Percentiles rank a stretch among this genome's conserved stretches.
These are phyloP conservation scores for Aristolochia contorta DNA, from an alignment of 164 flowering plant genomes.

Conservation along the genomic window DNA sequence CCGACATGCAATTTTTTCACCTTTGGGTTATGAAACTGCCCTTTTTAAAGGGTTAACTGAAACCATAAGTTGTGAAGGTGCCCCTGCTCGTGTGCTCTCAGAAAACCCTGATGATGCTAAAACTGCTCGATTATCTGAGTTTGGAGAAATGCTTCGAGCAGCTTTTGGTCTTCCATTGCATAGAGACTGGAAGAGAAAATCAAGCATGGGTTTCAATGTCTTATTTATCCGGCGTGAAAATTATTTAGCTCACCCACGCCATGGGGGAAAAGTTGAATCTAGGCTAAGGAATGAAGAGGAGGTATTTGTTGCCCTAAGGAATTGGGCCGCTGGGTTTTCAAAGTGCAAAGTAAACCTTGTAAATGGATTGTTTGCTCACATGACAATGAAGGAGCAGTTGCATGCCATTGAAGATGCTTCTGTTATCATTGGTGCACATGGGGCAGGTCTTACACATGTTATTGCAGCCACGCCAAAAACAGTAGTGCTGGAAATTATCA, in stretches of 20 bases:
- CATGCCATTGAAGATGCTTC: constrained; percentile 87
- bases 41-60: constrained; percentile 69
- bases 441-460: constrained; percentile 94
- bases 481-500: constrained; percentile 71
- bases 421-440: constrained; percentile 95
- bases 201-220: constrained; percentile 38
- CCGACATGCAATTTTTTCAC: constrained; percentile 71
- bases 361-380: constrained; percentile 90
- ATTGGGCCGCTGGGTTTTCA: constrained; percentile 37
- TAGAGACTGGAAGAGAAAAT: constrained; percentile 24
- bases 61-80: constrained; percentile 56
- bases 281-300: constrained; percentile 89
- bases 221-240: constrained; percentile 92
- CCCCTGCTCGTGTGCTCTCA: constrained; percentile 59
- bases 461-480: constrained; percentile 66
- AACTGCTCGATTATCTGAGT: constrained; percentile 85
- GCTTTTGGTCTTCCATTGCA: constrained; percentile 63
- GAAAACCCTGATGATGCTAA: constrained; percentile 55
- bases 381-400: constrained; percentile 90
- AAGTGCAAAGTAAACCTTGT: constrained; percentile 58
- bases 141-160: constrained; percentile 90
- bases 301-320: constrained; percentile 60
- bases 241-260: constrained; percentile 95
- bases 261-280: constrained; percentile 71
- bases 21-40: constrained; percentile 90